A percentile compares a stretch with the other conserved stretches of the same genome.
Conservation (phyloP, 2,329 filamentous ascomycete species). For the Curvularia eragrostidis region DNA sequence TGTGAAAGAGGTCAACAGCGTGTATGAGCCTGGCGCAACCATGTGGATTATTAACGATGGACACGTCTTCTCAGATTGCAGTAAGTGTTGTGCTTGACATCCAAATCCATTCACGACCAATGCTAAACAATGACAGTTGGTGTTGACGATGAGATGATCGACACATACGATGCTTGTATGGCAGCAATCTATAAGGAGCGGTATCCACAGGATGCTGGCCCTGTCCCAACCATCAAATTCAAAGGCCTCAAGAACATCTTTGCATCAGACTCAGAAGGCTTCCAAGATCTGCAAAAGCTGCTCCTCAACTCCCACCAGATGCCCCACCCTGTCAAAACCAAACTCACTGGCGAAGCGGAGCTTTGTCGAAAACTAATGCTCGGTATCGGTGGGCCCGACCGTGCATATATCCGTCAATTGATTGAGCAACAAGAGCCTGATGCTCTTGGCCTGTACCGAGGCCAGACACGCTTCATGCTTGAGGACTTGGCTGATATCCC, state of each 20-base stretch:
- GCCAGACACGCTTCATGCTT: conserved; percentile 50
- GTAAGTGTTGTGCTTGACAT: conserved; percentile 27
- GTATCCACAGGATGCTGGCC: conserved; percentile 26
- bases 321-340: conserved; percentile 40
- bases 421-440: conserved; percentile 40
- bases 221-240: conserved; percentile 36
- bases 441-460: conserved; percentile 45
- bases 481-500: conserved; percentile 43
- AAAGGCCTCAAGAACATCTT: conserved; percentile 42
- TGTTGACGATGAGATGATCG: conserved; percentile 54
- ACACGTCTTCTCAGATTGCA: conserved; percentile 52
- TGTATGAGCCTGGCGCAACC: conserved; percentile 52
- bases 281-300: conserved; percentile 31
- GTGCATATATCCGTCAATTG: conserved; percentile 32
- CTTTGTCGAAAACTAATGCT: conserved; percentile 42
- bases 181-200: conserved; percentile 48
- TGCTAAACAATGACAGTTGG: conserved; percentile 43
- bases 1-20: conserved; percentile 49
- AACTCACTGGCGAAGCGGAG: conserved; percentile 38
- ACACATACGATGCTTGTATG: conserved; percentile 49
- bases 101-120: not conserved
- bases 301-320: conserved; percentile 30
- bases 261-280: conserved; percentile 31
- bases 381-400: conserved; percentile 33
- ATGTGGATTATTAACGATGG: conserved; percentile 56